Conservation (phyloP, 2,329 filamentous ascomycete genomes). For the Fusarium hainanense region DNA sequence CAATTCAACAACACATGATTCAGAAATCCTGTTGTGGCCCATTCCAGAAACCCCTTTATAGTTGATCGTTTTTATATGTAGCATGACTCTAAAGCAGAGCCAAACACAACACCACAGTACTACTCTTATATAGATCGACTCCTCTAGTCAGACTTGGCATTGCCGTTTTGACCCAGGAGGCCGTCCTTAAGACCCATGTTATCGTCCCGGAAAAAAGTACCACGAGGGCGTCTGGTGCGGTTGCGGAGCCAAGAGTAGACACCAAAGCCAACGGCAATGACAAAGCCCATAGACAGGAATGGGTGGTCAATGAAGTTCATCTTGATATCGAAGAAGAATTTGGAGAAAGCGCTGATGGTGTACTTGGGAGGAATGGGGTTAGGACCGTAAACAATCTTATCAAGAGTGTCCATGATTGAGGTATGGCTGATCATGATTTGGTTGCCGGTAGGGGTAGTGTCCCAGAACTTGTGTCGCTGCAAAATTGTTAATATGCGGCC, state of each 20-base stretch:
- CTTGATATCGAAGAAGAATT: slow-evolving; percentile 75
- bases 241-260: slow-evolving; percentile 65
- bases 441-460: slow-evolving; percentile 87
- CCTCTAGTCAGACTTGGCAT: slow-evolving; percentile 51
- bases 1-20: slow-evolving; percentile 20
- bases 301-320: slow-evolving; percentile 69
- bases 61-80: background rate
- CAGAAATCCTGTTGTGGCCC: slow-evolving; percentile 17
- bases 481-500: slow-evolving; percentile 48
- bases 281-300: slow-evolving; percentile 66
- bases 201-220: slow-evolving; percentile 72
- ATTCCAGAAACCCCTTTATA: slow-evolving; percentile 24
- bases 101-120: background rate
- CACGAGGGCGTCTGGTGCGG: slow-evolving; percentile 63
- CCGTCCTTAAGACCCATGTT: slow-evolving; percentile 71
- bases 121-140: background rate
- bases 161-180: slow-evolving; percentile 62
- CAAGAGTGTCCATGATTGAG: slow-evolving; percentile 87
- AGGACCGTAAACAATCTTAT: slow-evolving; percentile 74
- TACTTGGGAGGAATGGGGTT: slow-evolving; percentile 80
- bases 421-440: slow-evolving; percentile 89
- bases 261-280: slow-evolving; percentile 67
- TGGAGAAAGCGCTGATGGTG: slow-evolving; percentile 77
- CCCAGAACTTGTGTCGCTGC: slow-evolving; percentile 94
- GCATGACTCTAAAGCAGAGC: too few relatives aligned